These are phyloP conservation scores for Trichoderma semiorbis DNA, from an alignment of 2,329 filamentous ascomycete species.

Conservation along the genomic window DNA sequence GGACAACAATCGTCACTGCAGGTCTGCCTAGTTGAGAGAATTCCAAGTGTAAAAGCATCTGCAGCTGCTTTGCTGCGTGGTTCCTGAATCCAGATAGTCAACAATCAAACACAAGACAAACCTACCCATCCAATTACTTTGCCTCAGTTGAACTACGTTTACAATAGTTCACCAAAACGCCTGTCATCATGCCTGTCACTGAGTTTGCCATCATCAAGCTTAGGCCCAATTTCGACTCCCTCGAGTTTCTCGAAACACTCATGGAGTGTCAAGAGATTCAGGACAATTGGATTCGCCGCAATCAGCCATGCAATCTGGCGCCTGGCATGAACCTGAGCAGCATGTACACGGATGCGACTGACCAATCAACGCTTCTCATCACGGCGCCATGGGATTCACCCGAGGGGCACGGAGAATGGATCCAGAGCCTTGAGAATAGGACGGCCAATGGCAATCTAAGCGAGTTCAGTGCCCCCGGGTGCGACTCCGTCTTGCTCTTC, in stretches of 20 bases:
- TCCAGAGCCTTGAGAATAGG: constrained; percentile 40
- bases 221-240: constrained; percentile 26
- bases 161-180: background rate
- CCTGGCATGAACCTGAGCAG: constrained; percentile 35
- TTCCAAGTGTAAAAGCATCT: background rate
- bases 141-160: background rate
- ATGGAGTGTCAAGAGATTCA: constrained; percentile 35
- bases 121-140: background rate
- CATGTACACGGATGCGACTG: constrained; percentile 34
- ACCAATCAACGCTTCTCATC: constrained; percentile 40
- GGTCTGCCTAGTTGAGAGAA: background rate
- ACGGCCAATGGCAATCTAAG: constrained; percentile 33
- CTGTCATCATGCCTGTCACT: constrained; percentile 36
- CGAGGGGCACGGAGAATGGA: constrained; percentile 42
- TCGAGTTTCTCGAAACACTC: constrained; percentile 34
- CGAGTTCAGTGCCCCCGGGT: constrained; percentile 33
- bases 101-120: background rate
- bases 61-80: background rate
- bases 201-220: constrained; percentile 39
- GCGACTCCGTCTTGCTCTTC: constrained; percentile 36
- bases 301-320: constrained; percentile 35
- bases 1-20: background rate
- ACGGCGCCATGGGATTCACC: constrained; percentile 44
- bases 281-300: constrained; percentile 38
- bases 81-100: background rate